A percentile compares a stretch with the other conserved stretches of the same genome.
Conservation (phyloP, 208 protist species). For the Crithidia expoeki region DNA sequence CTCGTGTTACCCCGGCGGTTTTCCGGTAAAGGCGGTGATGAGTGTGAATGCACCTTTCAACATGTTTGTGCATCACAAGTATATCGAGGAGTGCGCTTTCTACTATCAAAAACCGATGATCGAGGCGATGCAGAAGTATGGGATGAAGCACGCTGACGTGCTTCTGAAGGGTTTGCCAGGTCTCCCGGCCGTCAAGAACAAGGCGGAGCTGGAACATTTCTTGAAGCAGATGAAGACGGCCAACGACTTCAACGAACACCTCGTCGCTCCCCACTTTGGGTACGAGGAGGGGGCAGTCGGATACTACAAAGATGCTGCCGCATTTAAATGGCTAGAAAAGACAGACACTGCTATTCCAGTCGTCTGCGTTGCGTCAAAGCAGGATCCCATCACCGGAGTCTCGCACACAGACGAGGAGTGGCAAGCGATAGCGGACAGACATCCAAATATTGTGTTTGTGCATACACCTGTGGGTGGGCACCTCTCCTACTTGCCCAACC, state of each 20-base stretch:
- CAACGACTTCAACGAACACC: conserved; percentile 46
- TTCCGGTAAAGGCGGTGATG: conserved; percentile 32
- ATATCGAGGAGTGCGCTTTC: conserved; percentile 28
- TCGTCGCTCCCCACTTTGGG: conserved; percentile 58
- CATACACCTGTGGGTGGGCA: conserved; percentile 63
- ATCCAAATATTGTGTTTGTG: conserved; percentile 54
- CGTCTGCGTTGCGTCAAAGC: conserved; percentile 43
- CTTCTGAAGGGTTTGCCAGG: conserved; percentile 32
- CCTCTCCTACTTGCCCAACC: conserved; percentile 50
- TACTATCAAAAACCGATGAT: conserved; percentile 45
- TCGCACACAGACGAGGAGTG: conserved; percentile 35
- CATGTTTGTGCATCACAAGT: conserved; percentile 38
- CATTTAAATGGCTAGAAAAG: conserved; percentile 40
- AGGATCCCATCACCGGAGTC: conserved; percentile 52
- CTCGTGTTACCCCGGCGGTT: conserved; percentile 26
- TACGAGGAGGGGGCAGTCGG: conserved; percentile 35
- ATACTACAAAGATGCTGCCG: conserved; percentile 50
- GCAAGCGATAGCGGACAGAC: conserved; percentile 39
- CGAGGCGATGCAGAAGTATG: conserved; percentile 40
- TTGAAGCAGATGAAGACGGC: conserved; percentile 8
- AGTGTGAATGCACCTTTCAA: conserved; percentile 54
- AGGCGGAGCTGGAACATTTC: conserved; percentile 4
- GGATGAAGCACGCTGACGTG: conserved; percentile 39
- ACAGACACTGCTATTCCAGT: conserved; percentile 31
- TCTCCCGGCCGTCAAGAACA: conserved; percentile 24